Conservation (phyloP, 495 filamentous ascomycete species). For the Clohesyomyces aquaticus region DNA sequence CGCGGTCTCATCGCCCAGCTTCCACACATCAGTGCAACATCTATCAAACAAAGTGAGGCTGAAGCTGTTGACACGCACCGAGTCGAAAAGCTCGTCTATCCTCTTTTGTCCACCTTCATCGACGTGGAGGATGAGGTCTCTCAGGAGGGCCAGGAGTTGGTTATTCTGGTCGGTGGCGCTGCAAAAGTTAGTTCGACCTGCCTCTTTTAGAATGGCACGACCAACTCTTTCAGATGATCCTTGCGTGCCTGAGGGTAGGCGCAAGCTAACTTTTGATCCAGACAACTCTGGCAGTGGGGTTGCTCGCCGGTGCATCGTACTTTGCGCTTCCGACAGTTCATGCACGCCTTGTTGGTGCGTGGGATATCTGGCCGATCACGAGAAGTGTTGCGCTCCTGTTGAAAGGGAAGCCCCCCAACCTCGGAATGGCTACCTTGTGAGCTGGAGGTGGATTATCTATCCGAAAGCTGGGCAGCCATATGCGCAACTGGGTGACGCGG, state of each 20-base stretch:
- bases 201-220: background rate
- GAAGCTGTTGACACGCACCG: constrained; percentile 1
- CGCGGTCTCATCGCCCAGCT: background rate
- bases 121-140: constrained; percentile 9
- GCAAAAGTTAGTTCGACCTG: background rate
- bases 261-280: background rate
- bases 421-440: no score
- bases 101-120: constrained; percentile 5
- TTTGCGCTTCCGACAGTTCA: no score
- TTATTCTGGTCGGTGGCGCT: constrained; percentile 13
- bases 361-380: no score
- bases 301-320: constrained; percentile 17
- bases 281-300: constrained; percentile 15
- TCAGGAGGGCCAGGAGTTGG: constrained; percentile 3
- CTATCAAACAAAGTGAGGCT: no score
- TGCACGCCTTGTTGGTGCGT: no score
- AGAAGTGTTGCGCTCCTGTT: no score
- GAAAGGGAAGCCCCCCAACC: no score
- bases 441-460: no score
- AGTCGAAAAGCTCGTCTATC: constrained; percentile 5
- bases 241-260: constrained; percentile 4
- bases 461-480: no score
- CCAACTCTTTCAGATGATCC: constrained; percentile 13
- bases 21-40: background rate
- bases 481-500: no score